Evolutionary conservation across 768 basidiomycete species (phyloP), one percentile per base, ranked within the genome.

Genomic region (Cyclocybe cylindracea): DNA sequence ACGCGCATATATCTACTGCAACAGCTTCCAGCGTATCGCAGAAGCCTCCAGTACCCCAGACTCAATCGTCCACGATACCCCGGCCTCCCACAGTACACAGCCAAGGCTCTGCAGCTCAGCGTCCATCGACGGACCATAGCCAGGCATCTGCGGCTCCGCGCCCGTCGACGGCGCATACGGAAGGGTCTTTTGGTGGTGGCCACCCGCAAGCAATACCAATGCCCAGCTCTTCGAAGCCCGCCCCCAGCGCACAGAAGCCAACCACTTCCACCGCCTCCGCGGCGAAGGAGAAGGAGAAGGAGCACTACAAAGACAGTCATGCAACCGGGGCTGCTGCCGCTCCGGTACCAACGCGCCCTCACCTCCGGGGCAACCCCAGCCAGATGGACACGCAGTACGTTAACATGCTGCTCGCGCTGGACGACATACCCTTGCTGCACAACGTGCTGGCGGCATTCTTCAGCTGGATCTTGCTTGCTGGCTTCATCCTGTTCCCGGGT

Each of bases 381-480:
- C 72, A 72, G 56, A 71, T 69, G 61, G 66, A 78, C 51, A 82
- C 83, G 2, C 75, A 74, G 32, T 85, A 85, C 57, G 73, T 84
- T 56, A 78, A 76, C 46, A 85, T 85, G 83, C 71, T 85, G 19
- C 75, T 85, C 33, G 84, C 82, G 4, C 65, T 84, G 16, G 84
- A 85, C 56, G 72, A 68, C 35, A 84, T 85, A 39, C 79, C 82
- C 13, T 56, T 64, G 3, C 16, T 77, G 38, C 71, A 78, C 61
- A 82, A 83, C 49, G 48, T 82, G 10, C 61, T 77, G n/a, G 75
- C 79, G 2, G 72, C 72, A 7, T 84, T 85, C 66, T 85, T 80
- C 56, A 84, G 79, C 7, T 85, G 84, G 84, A 75, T 85, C 48
- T 59, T 85, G 46, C 68, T 85, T 18, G 83, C 83, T 7, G 83